Evolutionary conservation across 257 asterid species (phyloP), one percentile per base, ranked within the genome.

Genomic region (Solanum virginianum): DNA sequence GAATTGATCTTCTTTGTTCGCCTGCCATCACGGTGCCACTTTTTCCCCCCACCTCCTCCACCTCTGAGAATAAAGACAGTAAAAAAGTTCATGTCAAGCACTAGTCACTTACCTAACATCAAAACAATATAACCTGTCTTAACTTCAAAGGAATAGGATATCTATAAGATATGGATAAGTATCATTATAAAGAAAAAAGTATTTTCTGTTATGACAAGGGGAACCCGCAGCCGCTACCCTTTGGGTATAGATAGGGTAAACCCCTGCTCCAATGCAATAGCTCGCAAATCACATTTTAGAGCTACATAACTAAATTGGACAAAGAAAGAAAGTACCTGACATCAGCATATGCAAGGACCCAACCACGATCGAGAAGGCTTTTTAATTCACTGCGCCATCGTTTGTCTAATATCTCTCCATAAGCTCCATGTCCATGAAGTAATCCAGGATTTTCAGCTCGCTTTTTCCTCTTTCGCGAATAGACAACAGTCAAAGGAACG

Each of bases 351-450:
- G 98, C 99, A 84, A 97, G 90, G 79, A 97, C 92, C 99, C 99
- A 97, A 84, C 98, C 98, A 86, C 98, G 99, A 89, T 97, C 98
- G 59, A 97, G 98, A 87, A 97, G 97, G 89, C 98, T 97, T 85
- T 89, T 90, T 55, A 91, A 91, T 86, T 91, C 88, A 83, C 84
- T 85, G 55, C 79, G 91, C 99, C 99, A 97, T 88, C 98, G 86
- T 90, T 97, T 95, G 88, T 95, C 98, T 36, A 97, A 95, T 89
- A 93, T 86, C 88, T 97, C 98, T 82, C 99, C 95, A 85, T 94
- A 97, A 84, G 97, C 97, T 65, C 99, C 99, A 85, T 97, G 98
- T 24, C 97, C 99, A 85, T 92, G 97, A 86, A 97, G 98, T 88
- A 97, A 90, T 71, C 99, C 99, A 32, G 99, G 98, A 88, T 89